These are phyloP conservation scores for Mycena polygramma DNA, from an alignment of 768 basidiomycete species.

Conservation along the genomic window DNA sequence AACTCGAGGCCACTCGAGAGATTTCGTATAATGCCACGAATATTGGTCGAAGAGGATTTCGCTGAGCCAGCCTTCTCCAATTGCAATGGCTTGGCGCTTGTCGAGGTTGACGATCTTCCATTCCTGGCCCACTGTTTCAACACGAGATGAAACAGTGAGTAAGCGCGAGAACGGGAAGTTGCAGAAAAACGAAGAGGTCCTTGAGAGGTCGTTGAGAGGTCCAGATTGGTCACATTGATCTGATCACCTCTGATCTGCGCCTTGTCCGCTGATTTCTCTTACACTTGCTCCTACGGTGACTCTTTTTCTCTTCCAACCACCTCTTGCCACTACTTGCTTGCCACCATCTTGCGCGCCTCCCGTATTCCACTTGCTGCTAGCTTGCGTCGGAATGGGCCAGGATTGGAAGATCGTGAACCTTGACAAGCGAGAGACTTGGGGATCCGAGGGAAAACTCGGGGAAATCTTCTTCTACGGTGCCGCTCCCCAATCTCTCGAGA, in stretches of 20 bases:
- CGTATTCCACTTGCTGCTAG: too few species aligned
- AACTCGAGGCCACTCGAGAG: background rate
- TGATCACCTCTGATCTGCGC: too few species aligned
- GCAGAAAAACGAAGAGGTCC: too few species aligned
- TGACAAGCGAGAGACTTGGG: slow-evolving; percentile 18
- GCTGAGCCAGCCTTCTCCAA: slow-evolving; percentile 5
- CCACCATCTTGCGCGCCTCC: too few species aligned
- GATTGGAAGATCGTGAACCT: slow-evolving; percentile 29
- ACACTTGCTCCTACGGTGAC: too few species aligned
- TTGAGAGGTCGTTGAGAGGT: too few species aligned
- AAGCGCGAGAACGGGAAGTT: too few species aligned
- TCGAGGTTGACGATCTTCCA: slow-evolving; percentile 32
- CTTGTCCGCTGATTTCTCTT: too few species aligned
- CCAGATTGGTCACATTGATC: too few species aligned
- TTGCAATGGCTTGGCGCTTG: background rate
- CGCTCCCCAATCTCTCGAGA: background rate
- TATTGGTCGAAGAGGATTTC: slow-evolving; percentile 2
- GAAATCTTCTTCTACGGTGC: background rate
- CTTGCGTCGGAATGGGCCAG: slow-evolving; percentile 20
- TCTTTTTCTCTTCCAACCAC: too few species aligned
- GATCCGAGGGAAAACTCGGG: slow-evolving; percentile 16
- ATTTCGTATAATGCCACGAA: background rate
- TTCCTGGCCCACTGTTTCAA: slow-evolving; percentile 32
- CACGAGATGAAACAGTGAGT: too few species aligned
- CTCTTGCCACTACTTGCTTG: too few species aligned